These are phyloP conservation scores for Pneumocystis jirovecii DNA, from an alignment of 1,139 yeast genomes.

Conservation along the genomic window DNA sequence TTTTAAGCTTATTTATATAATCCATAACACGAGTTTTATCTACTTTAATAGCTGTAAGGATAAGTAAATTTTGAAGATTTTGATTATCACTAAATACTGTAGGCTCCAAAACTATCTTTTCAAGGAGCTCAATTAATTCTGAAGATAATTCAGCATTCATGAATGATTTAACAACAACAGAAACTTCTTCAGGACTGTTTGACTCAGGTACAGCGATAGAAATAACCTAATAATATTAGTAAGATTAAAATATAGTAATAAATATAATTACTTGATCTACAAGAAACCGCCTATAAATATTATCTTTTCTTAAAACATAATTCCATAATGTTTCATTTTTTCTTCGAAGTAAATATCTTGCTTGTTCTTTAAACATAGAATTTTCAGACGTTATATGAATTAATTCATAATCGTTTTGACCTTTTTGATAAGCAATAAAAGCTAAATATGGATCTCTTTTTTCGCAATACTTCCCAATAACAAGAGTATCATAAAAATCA, in stretches of 20 bases:
- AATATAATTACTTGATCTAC: conserved; percentile 44
- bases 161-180: conserved; percentile 89
- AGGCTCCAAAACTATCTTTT: conserved; percentile 90
- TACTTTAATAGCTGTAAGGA: conserved; percentile 89
- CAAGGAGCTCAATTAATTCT: conserved; percentile 85
- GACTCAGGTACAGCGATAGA: conserved; percentile 95
- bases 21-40: conserved; percentile 72
- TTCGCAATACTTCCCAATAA: conserved; percentile 97
- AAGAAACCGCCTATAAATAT: conserved; percentile 75
- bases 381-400: conserved; percentile 88
- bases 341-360: conserved; percentile 76
- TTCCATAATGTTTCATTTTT: conserved; percentile 76
- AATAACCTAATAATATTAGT: conserved; percentile 34
- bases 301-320: conserved; percentile 57
- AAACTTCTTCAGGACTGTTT: conserved; percentile 88
- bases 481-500: conserved; percentile 71
- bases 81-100: conserved; percentile 93
- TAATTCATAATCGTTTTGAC: conserved; percentile 78
- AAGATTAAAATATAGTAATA: background rate
- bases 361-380: conserved; percentile 97
- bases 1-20: conserved; percentile 78
- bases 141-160: conserved; percentile 90
- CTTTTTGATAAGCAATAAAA: conserved; percentile 91
- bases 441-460: conserved; percentile 98
- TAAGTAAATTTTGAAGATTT: conserved; percentile 80